These are phyloP conservation scores for Funneliformis geosporum DNA, from an alignment of 192 early-diverging fungal species.

Conservation along the genomic window DNA sequence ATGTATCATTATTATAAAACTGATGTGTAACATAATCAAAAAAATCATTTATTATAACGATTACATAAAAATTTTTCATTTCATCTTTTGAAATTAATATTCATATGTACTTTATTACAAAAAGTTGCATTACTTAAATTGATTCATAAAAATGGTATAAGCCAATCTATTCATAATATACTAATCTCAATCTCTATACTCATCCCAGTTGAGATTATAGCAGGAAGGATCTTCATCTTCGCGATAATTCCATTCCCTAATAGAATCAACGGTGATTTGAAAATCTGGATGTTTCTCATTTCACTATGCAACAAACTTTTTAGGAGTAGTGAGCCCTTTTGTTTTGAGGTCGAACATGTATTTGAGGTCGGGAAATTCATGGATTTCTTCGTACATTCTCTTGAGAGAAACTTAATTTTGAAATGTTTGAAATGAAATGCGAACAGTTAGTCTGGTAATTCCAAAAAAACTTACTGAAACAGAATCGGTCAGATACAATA, in stretches of 20 bases:
- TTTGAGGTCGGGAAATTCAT: too few relatives aligned
- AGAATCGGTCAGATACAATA: constrained; percentile 11
- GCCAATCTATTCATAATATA: background rate
- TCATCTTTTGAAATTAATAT: too few relatives aligned
- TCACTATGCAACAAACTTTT: constrained; percentile 26
- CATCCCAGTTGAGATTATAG: constrained; percentile 13
- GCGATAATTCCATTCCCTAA: constrained; percentile 24
- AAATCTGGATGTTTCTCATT: constrained; percentile 18
- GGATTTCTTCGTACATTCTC: too few relatives aligned
- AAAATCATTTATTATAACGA: too few relatives aligned
- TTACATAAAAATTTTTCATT: too few relatives aligned
- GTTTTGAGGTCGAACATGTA: too few relatives aligned
- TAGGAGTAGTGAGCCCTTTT: constrained; percentile 26
- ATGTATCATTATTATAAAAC: too few relatives aligned
- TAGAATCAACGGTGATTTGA: constrained; percentile 24
- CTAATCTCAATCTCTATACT: constrained; percentile 9
- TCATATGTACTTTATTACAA: background rate
- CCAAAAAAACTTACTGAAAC: constrained; percentile 7
- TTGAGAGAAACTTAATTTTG: too few relatives aligned
- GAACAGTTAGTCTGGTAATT: too few relatives aligned
- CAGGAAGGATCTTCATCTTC: constrained; percentile 11
- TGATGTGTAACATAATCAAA: too few relatives aligned
- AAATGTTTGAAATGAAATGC: too few relatives aligned
- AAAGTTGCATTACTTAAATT: constrained; percentile 16
- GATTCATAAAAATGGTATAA: constrained; percentile 16